Base-by-base conservation (phyloP, 768 basidiomycete genomes). In the Kwoniella dejecticola region DNA sequence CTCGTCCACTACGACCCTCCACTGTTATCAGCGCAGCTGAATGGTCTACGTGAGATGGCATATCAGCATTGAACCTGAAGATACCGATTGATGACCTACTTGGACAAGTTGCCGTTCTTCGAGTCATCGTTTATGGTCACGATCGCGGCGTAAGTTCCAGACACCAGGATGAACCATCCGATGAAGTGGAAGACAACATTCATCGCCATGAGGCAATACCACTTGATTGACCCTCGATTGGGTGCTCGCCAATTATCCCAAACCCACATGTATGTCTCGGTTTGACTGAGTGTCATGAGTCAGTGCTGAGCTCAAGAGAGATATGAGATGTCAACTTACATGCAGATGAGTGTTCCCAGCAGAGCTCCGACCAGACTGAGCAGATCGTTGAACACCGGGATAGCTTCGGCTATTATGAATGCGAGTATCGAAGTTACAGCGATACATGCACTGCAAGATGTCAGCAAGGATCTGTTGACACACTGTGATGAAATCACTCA, bases 311-410 rank as follows among this genome's bases (percentile, higher is more conserved):
- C 26, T 2, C 11, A 19, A 41, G 23, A n/a, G 13, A 36, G 24
- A 23, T 10, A 11, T 23, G 24, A 23, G 7, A 11, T 23, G 8
- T 21, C 24, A 1, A 60, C 66, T 63, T 40, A 66, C 67, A 73
- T 62, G 59, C 67, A 76, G 36, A 74, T 52, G 52, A 74, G 65
- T 0, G 70, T 66, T 10, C 63, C 71, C 42, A 77, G 63, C 2
- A 74, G 46, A 12, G 69, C 69, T 19, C 70, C 75, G 33, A 74
- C 70, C 27, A 74, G 50, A 52, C 53, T 41, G n/a, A 72, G 52
- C 15, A 77, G 66, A 42, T 68, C 62, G 29, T 63, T 65, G 56
- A 74, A 74, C 59, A 74, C 69, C n/a, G 76, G 76, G 36, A 77
- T 73, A 23, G 76, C 69, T 30, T 67, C 65, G 30, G 72, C 66